phyloP scores from a whole-genome alignment of 1,284 basidiomycete species.

The Fomitopsis pinicola region DNA sequence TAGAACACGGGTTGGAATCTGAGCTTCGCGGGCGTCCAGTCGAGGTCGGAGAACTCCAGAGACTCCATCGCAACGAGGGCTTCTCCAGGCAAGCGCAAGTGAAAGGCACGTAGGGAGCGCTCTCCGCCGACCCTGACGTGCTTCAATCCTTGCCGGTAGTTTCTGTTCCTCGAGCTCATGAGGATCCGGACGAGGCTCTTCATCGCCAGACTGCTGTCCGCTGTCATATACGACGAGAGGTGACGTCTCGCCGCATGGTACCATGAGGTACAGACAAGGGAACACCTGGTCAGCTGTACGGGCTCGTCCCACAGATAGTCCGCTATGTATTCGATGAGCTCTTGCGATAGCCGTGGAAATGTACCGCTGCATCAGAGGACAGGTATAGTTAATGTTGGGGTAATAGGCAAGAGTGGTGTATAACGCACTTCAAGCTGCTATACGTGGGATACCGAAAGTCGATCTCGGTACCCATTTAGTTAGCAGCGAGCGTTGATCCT shows the following conservation, averaged over 20 bases:
- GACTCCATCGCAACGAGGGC: background rate
- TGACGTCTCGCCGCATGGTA: background rate
- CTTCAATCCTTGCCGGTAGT: background rate
- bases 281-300: background rate
- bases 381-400: background rate
- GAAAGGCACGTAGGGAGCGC: background rate
- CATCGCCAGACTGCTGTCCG: background rate
- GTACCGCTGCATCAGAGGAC: background rate
- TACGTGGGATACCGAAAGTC: background rate
- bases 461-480: background rate
- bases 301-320: background rate
- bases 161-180: background rate
- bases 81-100: background rate
- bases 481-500: no score
- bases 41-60: background rate
- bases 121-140: background rate
- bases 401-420: background rate
- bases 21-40: background rate
- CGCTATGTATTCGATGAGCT: background rate
- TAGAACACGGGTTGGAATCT: background rate
- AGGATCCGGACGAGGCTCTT: background rate
- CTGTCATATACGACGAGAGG: background rate
- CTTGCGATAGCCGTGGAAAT: background rate
- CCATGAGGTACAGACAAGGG: background rate
- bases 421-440: background rate